These are phyloP conservation scores for Saussurea involucrata DNA, from an alignment of 129 eudicot genomes.

Conservation along the genomic window DNA sequence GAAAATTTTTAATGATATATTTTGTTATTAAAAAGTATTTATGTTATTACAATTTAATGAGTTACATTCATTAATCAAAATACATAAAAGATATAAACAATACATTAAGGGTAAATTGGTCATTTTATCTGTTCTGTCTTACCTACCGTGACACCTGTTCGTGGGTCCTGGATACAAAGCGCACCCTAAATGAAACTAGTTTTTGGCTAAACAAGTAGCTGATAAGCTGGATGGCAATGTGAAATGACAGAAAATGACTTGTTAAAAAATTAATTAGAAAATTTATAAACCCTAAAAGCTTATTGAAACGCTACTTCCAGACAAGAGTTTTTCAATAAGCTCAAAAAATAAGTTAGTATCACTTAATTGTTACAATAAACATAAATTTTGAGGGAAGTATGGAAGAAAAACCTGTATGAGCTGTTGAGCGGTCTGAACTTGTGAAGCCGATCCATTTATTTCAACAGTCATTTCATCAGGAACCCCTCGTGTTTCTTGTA, in stretches of 20 bases:
- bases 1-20: no score
- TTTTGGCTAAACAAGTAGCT: not conserved
- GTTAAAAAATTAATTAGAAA: not conserved
- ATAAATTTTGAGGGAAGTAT: not conserved
- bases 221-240: not conserved
- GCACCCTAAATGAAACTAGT: not conserved
- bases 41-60: no score
- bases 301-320: not conserved
- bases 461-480: constrained; percentile 91
- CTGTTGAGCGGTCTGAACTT: constrained; percentile 95
- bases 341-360: not conserved
- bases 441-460: constrained; percentile 80
- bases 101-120: no score
- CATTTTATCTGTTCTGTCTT: no score
- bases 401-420: constrained; percentile 55
- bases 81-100: no score
- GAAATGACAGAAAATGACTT: not conserved
- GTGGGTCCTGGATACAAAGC: no score
- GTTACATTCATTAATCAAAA: no score
- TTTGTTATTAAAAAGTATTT: no score
- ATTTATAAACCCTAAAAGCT: not conserved
- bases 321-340: not conserved
- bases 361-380: not conserved
- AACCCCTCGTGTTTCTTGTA: constrained; percentile 81
- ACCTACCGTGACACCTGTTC: no score